Conservation (phyloP, 352 stramenopile species). For the Globisporangium yorkense region DNA sequence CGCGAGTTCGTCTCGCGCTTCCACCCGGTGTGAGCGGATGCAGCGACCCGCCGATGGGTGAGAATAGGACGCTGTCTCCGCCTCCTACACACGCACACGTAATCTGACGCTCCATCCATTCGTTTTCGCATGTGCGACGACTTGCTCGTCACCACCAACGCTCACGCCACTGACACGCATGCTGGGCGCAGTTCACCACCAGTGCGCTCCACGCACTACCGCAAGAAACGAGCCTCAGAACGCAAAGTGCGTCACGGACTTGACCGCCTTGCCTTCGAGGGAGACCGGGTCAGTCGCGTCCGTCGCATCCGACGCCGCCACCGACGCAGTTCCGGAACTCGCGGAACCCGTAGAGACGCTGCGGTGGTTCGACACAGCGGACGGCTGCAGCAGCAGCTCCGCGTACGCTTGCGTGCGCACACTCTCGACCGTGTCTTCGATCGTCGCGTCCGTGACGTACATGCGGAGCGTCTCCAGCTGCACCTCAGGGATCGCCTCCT, state of each 20-base stretch:
- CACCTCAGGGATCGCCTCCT: constrained; percentile 12
- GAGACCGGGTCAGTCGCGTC: background rate
- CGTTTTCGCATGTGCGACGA: background rate
- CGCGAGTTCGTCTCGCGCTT: constrained; percentile 69
- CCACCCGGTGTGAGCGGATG: constrained; percentile 13
- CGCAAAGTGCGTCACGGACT: constrained; percentile 12
- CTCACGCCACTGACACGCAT: background rate
- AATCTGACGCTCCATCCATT: background rate
- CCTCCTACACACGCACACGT: background rate
- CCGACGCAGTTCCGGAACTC: background rate
- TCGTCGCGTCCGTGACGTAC: constrained; percentile 42
- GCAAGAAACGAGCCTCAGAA: constrained; percentile 6
- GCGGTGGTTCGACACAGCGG: constrained; percentile 2
- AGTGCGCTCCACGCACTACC: background rate
- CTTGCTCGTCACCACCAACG: background rate
- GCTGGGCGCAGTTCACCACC: background rate
- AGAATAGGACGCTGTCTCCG: background rate
- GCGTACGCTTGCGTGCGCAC: constrained; percentile 20
- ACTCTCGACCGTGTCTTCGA: constrained; percentile 16
- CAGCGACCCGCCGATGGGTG: no score
- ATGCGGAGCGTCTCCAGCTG: constrained; percentile 59
- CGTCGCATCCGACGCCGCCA: background rate
- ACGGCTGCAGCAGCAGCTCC: constrained; percentile 30
- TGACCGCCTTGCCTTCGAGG: constrained; percentile 7
- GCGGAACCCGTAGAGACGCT: constrained; percentile 6